Conservation (phyloP, 176 grass and related monocot species). For the Oryza officinalis region DNA sequence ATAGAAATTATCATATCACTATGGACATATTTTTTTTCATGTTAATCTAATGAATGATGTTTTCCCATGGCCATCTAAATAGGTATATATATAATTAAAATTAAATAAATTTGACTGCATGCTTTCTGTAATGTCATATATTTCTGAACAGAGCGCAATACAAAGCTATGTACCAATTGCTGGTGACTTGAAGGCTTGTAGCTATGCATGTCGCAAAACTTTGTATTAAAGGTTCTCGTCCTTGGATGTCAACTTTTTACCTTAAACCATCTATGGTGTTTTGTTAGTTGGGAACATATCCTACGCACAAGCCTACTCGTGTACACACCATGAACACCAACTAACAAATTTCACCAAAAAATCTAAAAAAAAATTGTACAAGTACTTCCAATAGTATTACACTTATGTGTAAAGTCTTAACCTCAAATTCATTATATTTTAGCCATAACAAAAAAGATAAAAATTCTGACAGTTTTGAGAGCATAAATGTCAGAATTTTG, state of each 20-base stretch:
- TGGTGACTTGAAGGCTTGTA: not conserved
- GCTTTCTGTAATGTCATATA: not conserved
- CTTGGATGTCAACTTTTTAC: not conserved
- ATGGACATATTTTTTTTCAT: not conserved
- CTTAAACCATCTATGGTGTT: not conserved
- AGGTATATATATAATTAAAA: not conserved
- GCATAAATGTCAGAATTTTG: no score
- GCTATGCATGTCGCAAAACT: not conserved
- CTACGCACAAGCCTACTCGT: no score
- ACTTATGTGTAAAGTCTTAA: no score
- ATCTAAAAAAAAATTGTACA: no score
- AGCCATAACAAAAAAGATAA: no score
- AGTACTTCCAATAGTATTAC: no score
- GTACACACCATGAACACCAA: no score
- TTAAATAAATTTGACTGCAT: not conserved
- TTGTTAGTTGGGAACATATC: no score
- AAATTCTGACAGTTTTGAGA: no score
- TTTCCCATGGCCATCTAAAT: not conserved
- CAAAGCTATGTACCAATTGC: not conserved
- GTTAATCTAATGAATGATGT: not conserved
- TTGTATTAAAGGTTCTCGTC: slow-evolving; percentile 7
- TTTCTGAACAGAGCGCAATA: not conserved
- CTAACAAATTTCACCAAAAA: no score
- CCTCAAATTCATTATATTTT: no score
- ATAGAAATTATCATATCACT: not conserved